phyloP scores from a whole-genome alignment of 2,329 filamentous ascomycete genomes.

The Aplosporella prunicola region DNA sequence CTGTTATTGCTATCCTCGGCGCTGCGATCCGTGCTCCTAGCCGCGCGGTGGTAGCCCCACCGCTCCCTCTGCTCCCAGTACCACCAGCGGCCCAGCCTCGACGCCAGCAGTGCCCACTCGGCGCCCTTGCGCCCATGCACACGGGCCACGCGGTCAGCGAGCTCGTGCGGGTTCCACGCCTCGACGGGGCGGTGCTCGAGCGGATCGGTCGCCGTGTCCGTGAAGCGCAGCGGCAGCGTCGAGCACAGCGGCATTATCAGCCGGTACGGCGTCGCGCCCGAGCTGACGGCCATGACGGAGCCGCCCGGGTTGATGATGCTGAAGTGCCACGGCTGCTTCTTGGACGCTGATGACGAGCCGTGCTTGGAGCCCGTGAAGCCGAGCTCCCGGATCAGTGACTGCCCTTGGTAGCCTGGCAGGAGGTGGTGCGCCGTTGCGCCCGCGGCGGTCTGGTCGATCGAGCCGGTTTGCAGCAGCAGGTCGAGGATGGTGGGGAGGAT shows the following conservation, averaged over 20 bases:
- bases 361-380: neutral
- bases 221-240: slow-evolving; percentile 24
- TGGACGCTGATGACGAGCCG: too few species aligned
- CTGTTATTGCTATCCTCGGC: slow-evolving; percentile 15
- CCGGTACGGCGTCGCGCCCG: slow-evolving; percentile 15
- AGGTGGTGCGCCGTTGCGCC: slow-evolving; percentile 29
- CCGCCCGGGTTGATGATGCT: slow-evolving; percentile 21
- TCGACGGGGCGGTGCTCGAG: slow-evolving; percentile 20
- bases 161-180: slow-evolving; percentile 18
- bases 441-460: slow-evolving; percentile 25
- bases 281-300: slow-evolving; percentile 17
- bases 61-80: slow-evolving; percentile 23
- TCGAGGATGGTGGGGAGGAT: slow-evolving; percentile 40
- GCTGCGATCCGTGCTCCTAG: slow-evolving; percentile 17
- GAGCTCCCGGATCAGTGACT: slow-evolving; percentile 34
- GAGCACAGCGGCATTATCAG: slow-evolving; percentile 19
- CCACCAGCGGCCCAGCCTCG: slow-evolving; percentile 31
- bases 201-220: slow-evolving; percentile 26
- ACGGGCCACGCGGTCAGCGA: slow-evolving; percentile 19
- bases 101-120: slow-evolving; percentile 28
- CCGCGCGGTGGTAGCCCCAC: slow-evolving; percentile 17
- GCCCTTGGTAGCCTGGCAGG: slow-evolving; percentile 37
- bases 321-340: slow-evolving; percentile 18
- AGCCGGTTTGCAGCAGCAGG: slow-evolving; percentile 33
- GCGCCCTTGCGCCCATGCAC: slow-evolving; percentile 25